Base-by-base conservation (phyloP, 371 early-diverging fungal genomes). In the Capniomyces stellatus region DNA sequence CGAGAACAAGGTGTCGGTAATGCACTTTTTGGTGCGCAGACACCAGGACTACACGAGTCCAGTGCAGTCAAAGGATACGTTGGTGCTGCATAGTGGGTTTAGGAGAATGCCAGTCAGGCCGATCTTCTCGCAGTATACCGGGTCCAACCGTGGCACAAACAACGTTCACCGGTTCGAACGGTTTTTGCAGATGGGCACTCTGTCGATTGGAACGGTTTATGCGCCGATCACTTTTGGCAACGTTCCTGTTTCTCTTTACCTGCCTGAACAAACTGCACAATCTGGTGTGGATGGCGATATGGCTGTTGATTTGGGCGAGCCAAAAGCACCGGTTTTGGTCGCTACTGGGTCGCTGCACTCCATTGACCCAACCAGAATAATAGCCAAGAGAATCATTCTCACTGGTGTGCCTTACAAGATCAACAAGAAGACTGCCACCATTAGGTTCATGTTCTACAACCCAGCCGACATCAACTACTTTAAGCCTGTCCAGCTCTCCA, bases 381-480 rank as follows among this genome's bases (percentile, higher is more conserved):
- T 93, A 57, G 89, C 90, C 59, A 94, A 93, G 71, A 84, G 95
- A 49, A 83, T 93, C 46, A 75, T 91, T 39, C 76, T 96, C 27
- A 91, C 93, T 23, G 97, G 94, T 47, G 85, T 90, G 66, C 94
- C 95, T 27, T 91, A 77, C 80, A 89, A 89, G 68, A 76, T 91
- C 55, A 81, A 93, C 71, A 87, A 85, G 67, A 79, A 85, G 43
- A 77, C 87, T 23, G 94, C 92, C 4, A 92, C 93, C 19, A 76
- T 94, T 53, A 82, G 95, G 47, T 92, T 75, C 75, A 96, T 96
- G 97, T 94, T 96, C 76, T 89, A 87, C 73, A 87, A 87, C 65
- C 77, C 82, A 41, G 78, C 84, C 19, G 97, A 96, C 70, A 78
- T 94, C 50, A 68, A 74, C 57, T 93, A 86, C 78, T 96, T 92